Base-by-base conservation (phyloP, 345 rosid species). In the Stellera chamaejasme region DNA sequence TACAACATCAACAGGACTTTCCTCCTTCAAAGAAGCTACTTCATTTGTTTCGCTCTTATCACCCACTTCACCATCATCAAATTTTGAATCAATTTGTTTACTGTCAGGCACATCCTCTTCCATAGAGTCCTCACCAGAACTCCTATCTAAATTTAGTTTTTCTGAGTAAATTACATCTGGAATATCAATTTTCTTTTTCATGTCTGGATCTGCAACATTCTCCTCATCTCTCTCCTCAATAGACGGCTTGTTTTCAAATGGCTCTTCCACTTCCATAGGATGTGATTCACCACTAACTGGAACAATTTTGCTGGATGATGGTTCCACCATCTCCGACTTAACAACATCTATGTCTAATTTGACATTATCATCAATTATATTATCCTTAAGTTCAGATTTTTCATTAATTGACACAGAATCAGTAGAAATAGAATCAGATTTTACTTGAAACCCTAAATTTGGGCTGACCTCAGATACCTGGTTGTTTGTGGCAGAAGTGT, bases 381-480 rank as follows among this genome's bases (percentile, higher is more conserved):
- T 85, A 93, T 85, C 97, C 92, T 90, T 93, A 71, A 80, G 77
- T 85, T 90, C 96, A 81, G 77, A 77, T 78, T 81, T 93, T 82
- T 79, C 92, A 83, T 79, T 87, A 89, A 82, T 87, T 85, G 96
- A 83, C 69, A 90, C 87, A 90, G 81, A 87, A 94, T 90, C 96
- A 87, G 92, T 76, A 94, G 88, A 77, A 85, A 94, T 73, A 83
- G 95, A 83, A 87, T 85, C 92, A 85, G 88, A 94, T 85, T 85
- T 90, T 90, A 87, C 92, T 87, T 79, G 95, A 83, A 74, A 79
- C 87, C 96, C 99, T 82, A 85, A 75, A 78, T 58, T 77, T 63
- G 88, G 79, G 95, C 77, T 94, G 87, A 90, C 97, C 87, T 84
- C 96, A 75, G 97, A 82, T 94, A 94, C 99, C 99, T 90, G 97